Base-by-base conservation (phyloP, 2,329 filamentous ascomycete genomes). In the Botryotinia calthae region DNA sequence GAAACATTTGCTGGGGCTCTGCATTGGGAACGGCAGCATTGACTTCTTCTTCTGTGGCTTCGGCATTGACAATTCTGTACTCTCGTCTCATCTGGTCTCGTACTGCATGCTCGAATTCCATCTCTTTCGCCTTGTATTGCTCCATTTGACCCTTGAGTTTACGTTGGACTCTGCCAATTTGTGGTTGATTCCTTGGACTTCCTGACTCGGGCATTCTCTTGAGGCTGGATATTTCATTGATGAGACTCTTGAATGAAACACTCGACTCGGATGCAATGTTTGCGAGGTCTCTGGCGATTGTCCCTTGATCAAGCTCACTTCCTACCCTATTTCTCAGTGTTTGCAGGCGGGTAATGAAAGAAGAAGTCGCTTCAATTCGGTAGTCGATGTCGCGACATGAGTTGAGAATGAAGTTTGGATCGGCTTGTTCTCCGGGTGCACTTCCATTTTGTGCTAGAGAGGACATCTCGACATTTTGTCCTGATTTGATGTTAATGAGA, bases 41-140 rank as follows among this genome's bases (percentile, higher is more conserved):
- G 42, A 98, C 89, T 82, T 98, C 94, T 61, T 87, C 85, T 71
- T 96, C 93, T 42, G 89, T 88, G 4, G 93, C 93, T 73, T 97
- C 90, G 34, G 94, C 93, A 76, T 90, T 88, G 72, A 96, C 95
- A 81, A 98, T 98, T 73, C 92, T 89, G 83, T 97, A 97, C 82
- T 98, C 94, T 72, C 96, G 89, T 76, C 90, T 92, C 84, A 97
- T 93, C 82, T 97, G 93, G 67, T 94, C 92, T 81, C 93, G 88
- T 46, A 93, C 89, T 77, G 91, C 90, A 82, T 92, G 92, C 80
- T 92, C 89, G 86, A 95, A 97, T 34, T 90, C 87, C 1, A 89
- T 89, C 82, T 98, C 95, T 72, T 93, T 86, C 76, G 89, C 87
- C 83, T 96, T 93, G 85, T 95, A 98, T 75, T 89, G 85, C 77